Percentiles rank a stretch among this genome's conserved stretches.
phyloP scores from a whole-genome alignment of 225 moss, liverwort and hornwort genomes.

The Climacium dendroides region DNA sequence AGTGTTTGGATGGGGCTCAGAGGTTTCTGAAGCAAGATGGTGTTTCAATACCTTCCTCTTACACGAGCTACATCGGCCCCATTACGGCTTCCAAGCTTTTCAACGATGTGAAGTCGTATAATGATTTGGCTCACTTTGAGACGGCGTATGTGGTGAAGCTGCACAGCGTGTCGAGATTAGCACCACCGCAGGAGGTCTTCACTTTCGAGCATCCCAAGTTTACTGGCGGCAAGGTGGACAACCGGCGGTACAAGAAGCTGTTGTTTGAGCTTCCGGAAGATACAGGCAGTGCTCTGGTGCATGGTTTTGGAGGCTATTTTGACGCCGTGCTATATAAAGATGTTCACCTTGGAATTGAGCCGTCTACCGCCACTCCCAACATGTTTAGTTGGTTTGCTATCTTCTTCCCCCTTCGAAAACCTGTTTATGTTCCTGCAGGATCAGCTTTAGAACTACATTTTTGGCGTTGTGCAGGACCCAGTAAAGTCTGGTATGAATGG shows the following conservation, averaged over 20 bases:
- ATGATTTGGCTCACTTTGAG: constrained; percentile 94
- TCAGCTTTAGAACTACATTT: constrained; percentile 80
- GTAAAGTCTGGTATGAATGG: constrained; percentile 99
- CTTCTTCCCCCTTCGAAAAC: constrained; percentile 89
- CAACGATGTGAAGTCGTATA: constrained; percentile 94
- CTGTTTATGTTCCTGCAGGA: constrained; percentile 91
- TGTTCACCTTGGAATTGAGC: constrained; percentile 94
- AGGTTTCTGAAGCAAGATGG: constrained; percentile 82
- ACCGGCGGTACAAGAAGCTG: constrained; percentile 83
- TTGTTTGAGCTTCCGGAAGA: constrained; percentile 83
- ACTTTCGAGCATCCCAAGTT: constrained; percentile 83
- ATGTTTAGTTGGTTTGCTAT: constrained; percentile 99
- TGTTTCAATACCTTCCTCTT: constrained; percentile 91
- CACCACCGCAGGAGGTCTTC: constrained; percentile 89
- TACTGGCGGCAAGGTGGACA: constrained; percentile 35
- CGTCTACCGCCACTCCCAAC: constrained; percentile 89
- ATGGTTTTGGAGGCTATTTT: constrained; percentile 98
- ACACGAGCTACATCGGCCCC: constrained; percentile 85
- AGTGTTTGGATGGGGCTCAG: constrained; percentile 94
- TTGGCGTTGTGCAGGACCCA: constrained; percentile 95
- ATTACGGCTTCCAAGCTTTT: constrained; percentile 89
- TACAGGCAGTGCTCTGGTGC: constrained; percentile 87
- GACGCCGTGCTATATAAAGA: constrained; percentile 92
- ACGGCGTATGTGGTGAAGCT: constrained; percentile 98
- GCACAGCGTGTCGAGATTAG: constrained; percentile 86